These are phyloP conservation scores for Selaginella tamariscina DNA, from an alignment of 75 land plant genomes.

Conservation along the genomic window DNA sequence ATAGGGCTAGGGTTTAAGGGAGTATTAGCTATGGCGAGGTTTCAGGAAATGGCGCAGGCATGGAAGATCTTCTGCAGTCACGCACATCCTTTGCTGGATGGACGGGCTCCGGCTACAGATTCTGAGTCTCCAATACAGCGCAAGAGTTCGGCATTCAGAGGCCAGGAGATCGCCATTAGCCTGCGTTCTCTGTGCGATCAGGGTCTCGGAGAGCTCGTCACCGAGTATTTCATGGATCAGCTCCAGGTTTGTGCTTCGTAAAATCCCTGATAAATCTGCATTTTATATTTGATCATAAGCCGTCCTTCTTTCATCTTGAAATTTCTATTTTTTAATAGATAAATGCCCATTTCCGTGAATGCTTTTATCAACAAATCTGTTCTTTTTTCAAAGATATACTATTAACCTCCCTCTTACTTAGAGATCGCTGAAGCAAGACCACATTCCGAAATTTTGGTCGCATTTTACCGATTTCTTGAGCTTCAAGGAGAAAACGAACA, in stretches of 20 bases:
- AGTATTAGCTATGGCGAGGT: slow-evolving; percentile 3
- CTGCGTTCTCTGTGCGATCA: slow-evolving; percentile 21
- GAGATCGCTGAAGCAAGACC: slow-evolving; percentile 24
- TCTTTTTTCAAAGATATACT: background rate
- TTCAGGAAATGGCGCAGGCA: slow-evolving; percentile 15
- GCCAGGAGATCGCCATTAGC: slow-evolving; percentile 15
- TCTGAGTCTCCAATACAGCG: background rate
- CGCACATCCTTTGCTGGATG: slow-evolving; percentile 10
- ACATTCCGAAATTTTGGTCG: slow-evolving; percentile 21
- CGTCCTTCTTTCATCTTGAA: background rate
- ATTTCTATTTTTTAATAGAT: background rate
- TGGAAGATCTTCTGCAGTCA: slow-evolving; percentile 17
- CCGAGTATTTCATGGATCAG: slow-evolving; percentile 20
- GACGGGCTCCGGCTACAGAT: background rate
- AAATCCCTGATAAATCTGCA: too few relatives aligned
- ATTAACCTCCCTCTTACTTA: background rate
- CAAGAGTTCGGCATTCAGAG: background rate
- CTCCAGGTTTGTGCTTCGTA: slow-evolving; percentile 17
- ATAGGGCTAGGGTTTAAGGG: too few relatives aligned
- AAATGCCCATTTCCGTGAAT: background rate
- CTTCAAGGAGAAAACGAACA: slow-evolving; percentile 9
- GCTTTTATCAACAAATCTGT: background rate
- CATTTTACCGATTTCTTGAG: slow-evolving; percentile 19
- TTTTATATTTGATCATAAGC: background rate
- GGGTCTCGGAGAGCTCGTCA: slow-evolving; percentile 20